Evolutionary conservation across 352 stramenopile genomes (phyloP).

Genomic region (Saprolegnia diclina): DNA sequence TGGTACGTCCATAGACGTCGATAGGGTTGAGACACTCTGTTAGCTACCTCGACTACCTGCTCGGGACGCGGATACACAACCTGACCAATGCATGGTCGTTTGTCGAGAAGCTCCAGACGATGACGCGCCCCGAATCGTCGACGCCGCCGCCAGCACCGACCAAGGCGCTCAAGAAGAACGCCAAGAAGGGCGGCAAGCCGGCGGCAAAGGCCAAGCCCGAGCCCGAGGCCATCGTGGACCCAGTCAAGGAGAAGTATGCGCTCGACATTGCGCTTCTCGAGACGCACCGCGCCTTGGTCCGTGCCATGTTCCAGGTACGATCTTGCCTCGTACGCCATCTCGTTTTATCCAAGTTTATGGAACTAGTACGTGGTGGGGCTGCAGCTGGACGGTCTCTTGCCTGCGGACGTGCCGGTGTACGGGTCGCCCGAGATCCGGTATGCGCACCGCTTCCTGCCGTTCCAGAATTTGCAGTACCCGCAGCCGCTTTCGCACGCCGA

Average conservation of each 20-base stretch:
- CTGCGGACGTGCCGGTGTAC: conserved; percentile 43
- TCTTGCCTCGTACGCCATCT: background rate
- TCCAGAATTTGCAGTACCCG: conserved; percentile 67
- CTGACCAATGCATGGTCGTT: conserved; percentile 75
- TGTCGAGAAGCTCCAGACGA: conserved; percentile 73
- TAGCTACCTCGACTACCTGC: conserved; percentile 82
- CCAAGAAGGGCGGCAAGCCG: background rate
- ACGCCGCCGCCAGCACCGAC: conserved; percentile 5
- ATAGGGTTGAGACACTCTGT: background rate
- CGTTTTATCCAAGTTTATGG: no score
- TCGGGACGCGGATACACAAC: conserved; percentile 77
- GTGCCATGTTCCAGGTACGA: conserved; percentile 66
- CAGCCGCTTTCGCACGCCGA: conserved; percentile 64
- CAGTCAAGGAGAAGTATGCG: conserved; percentile 51
- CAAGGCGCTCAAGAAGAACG: conserved; percentile 10
- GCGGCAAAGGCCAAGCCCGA: background rate
- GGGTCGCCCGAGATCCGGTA: conserved; percentile 64
- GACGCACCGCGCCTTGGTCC: conserved; percentile 64
- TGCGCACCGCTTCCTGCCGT: conserved; percentile 68
- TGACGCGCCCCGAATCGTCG: conserved; percentile 37
- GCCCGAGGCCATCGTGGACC: conserved; percentile 30
- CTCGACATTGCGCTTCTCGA: conserved; percentile 77
- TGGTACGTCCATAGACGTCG: conserved; percentile 40
- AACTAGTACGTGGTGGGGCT: conserved; percentile 42
- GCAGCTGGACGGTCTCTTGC: conserved; percentile 62